phyloP scores from a whole-genome alignment of 352 stramenopile genomes.

The Phytophthora multivora region DNA sequence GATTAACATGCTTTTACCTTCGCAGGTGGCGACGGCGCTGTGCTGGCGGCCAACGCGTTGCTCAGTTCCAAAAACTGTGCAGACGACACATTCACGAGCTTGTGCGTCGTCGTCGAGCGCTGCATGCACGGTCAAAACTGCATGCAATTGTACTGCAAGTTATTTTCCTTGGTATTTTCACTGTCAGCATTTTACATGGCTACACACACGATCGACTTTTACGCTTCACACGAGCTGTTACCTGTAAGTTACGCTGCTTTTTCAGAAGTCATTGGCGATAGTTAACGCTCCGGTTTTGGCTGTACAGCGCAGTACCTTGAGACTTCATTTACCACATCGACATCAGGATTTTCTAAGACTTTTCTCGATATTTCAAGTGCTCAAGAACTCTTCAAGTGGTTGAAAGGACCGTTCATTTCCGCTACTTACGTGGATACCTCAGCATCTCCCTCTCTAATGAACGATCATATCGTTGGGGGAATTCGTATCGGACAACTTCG shows the following conservation, averaged over 20 bases:
- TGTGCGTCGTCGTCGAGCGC: constrained; percentile 33
- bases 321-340: constrained; percentile 5
- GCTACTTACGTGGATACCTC: constrained; percentile 6
- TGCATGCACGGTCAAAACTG: constrained; percentile 49
- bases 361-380: constrained; percentile 9
- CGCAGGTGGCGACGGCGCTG: constrained; percentile 41
- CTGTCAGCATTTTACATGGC: constrained; percentile 32
- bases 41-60: constrained; percentile 38
- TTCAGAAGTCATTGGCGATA: background rate
- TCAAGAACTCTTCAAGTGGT: constrained; percentile 20
- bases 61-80: constrained; percentile 36
- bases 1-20: background rate
- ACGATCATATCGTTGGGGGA: constrained; percentile 43
- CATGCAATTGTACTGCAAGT: constrained; percentile 53
- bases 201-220: constrained; percentile 42
- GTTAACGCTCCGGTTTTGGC: background rate
- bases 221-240: constrained; percentile 37
- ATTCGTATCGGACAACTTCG: constrained; percentile 57
- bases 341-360: constrained; percentile 12
- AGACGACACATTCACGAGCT: constrained; percentile 36
- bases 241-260: constrained; percentile 25
- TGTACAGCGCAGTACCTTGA: constrained; percentile 25
- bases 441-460: constrained; percentile 17
- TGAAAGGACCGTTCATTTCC: constrained; percentile 17
- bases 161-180: constrained; percentile 52